Evolutionary conservation across 2,329 filamentous ascomycete species (phyloP), one percentile per base, ranked within the genome.

Genomic region (Sarocladium oryzae): DNA sequence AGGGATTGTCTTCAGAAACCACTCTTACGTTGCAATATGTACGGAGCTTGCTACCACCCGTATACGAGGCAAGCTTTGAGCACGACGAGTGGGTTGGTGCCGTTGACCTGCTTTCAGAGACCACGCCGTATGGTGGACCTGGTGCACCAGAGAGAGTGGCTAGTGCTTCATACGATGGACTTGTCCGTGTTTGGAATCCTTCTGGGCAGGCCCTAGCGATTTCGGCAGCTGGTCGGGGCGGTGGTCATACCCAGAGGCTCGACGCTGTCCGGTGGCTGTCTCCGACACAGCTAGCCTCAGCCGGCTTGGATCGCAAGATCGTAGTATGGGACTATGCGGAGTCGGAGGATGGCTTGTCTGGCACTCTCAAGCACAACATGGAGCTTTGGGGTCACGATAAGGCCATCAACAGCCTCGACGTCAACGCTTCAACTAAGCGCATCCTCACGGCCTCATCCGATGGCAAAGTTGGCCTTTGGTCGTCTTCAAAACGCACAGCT

Each of bases 1-100:
- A 93, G 62, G 92, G 92, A 48, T 84, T 97, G 55, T 96, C 89
- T 18, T 81, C 89, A 37, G 93, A 99, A 73, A 87, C 85, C 4
- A 92, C 86, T 3, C 73, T 99, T 50, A 86, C 85, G 32, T 79
- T 99, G 52, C 91, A 97, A 73, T 99, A 97, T 69, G 89, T 96
- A 32, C 86, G 90, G 61, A 93, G 90, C 56, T 74, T 96, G 59
- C 83, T 96, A 54, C 93, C 93, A 7, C 93, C 93, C 16, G 77
- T 88, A 32, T 92, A 93, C 66, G 84, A 95, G 59, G 86, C 90
- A 11, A 93, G 88, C 63, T 99, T 96, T 66, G 86, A 96, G 72
- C 92, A 99, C 67, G 91, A 99, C 63, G 93, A 97, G 68, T 99
- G 93, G 93, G 88, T 99, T 46, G 89, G 88, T 65, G 81, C 82